Base-by-base conservation (phyloP, 305 asterid species). In the Fraxinus sp. region DNA sequence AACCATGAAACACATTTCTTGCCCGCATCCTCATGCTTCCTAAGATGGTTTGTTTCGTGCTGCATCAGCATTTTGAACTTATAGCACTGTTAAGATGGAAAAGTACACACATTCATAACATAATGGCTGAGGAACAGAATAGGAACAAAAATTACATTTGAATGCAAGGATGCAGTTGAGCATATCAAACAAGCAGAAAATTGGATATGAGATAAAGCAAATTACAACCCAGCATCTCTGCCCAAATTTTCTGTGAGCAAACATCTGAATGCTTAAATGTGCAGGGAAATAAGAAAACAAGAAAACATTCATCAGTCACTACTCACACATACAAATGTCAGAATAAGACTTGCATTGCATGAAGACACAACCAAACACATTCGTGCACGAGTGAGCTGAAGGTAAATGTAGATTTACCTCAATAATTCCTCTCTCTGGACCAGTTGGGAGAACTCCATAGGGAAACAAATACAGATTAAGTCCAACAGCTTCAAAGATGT, bases 371-470 rank as follows among this genome's bases (percentile, higher is more conserved):
- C 71, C 71, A 66, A 66, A 24, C 71, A 62, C 30, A 20, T 59
- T 59, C 71, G 22, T 59, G 71, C 71, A 59, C 30, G 5, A 59
- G 71, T 20, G 24, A 18, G 71, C 30, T 20, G 30, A 20, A 66
- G 74, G 36, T 10, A 78, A 73, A 83, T 14, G 76, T 49, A 41
- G 55, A 80, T 84, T 80, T 81, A 96, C 99, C 99, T 96, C 99
- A 49, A 96, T 96, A 84, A 96, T 96, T 90, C 99, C 99, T 88
- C 94, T 92, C 90, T 89, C 98, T 30, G 98, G 95, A 74, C 97
- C 99, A 82, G 99, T 95, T 80, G 98, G 99, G 83, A 96, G 99
- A 84, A 96, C 99, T 86, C 99, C 99, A 77, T 95, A 96, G 52
- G 99, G 99, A 87, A 85, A 95, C 87, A 96, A 82, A 89, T 95